Conservation (phyloP, 441 rosid genomes). For the Manihot esculenta region DNA sequence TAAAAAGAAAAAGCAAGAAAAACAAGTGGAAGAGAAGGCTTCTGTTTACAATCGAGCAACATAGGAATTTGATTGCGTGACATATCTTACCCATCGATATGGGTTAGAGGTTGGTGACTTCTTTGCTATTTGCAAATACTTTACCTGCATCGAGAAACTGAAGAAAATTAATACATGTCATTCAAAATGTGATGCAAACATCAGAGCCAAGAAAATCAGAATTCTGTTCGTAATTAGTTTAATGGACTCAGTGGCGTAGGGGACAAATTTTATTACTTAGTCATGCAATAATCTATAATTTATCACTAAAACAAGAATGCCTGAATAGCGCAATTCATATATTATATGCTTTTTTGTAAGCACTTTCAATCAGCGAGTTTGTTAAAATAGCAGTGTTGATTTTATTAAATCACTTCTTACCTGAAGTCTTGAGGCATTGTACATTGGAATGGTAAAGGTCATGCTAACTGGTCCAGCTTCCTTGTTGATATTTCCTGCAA, state of each 20-base stretch:
- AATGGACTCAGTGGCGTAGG: neutral
- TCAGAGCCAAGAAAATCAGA: neutral
- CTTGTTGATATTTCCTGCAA: conserved; percentile 68
- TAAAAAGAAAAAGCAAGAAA: neutral
- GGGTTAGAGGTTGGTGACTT: conserved; percentile 62
- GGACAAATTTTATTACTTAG: neutral
- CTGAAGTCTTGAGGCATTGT: conserved; percentile 77
- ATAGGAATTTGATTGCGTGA: conserved; percentile 85
- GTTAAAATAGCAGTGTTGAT: neutral
- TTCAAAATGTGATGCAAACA: neutral
- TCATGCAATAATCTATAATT: neutral
- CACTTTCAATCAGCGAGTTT: neutral
- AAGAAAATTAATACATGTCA: neutral
- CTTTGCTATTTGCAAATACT: conserved; percentile 90
- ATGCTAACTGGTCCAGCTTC: conserved; percentile 92
- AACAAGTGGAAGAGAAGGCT: neutral
- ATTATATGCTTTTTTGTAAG: too few relatives aligned
- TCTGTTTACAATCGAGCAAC: conserved; percentile 62
- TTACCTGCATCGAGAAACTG: conserved; percentile 56
- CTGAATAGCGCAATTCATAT: neutral
- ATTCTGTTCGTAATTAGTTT: too few relatives aligned
- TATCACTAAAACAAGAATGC: neutral
- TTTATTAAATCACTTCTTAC: conserved; percentile 33
- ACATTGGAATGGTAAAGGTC: conserved; percentile 86
- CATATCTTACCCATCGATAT: conserved; percentile 90